Evolutionary conservation across 2,329 filamentous ascomycete genomes (phyloP).

Genomic region (Intubia oerlemansii): DNA sequence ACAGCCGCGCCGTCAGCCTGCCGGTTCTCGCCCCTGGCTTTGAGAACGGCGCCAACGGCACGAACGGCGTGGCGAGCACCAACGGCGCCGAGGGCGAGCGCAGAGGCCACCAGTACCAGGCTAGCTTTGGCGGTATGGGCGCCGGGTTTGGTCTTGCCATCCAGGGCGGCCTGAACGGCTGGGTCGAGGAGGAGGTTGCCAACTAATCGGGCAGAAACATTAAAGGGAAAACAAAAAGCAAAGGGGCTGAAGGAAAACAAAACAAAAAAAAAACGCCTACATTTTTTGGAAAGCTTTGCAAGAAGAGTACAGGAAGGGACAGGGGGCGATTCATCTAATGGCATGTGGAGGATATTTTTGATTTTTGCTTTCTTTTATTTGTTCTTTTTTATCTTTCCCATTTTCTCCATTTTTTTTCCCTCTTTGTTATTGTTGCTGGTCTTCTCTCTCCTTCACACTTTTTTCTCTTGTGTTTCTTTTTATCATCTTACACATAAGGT

Average conservation of each 20-base stretch:
- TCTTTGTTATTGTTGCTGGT: no score
- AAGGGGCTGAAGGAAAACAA: background rate
- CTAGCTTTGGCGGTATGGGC: slow-evolving; percentile 38
- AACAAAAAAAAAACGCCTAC: background rate
- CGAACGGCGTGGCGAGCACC: slow-evolving; percentile 22
- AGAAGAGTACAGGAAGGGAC: background rate
- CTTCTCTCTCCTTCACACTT: no score
- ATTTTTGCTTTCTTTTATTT: slow-evolving; percentile 6
- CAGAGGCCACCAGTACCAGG: slow-evolving; percentile 44
- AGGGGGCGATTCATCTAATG: no score
- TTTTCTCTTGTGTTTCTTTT: no score
- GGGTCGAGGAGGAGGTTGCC: slow-evolving; percentile 45
- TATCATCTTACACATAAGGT: no score
- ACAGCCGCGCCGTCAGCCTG: slow-evolving; percentile 73
- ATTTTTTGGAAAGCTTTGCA: background rate
- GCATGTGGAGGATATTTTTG: background rate
- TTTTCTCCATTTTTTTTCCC: background rate
- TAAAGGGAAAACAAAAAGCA: no score
- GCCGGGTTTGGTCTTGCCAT: slow-evolving; percentile 37
- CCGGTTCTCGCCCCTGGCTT: slow-evolving; percentile 47
- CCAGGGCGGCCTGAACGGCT: slow-evolving; percentile 41
- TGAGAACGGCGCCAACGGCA: slow-evolving; percentile 34
- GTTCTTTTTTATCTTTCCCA: slow-evolving; percentile 9
- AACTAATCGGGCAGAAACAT: slow-evolving; percentile 23
- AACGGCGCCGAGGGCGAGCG: slow-evolving; percentile 27